phyloP scores from a whole-genome alignment of 2,329 filamentous ascomycete species.

The Botryosphaeria dothidea region DNA sequence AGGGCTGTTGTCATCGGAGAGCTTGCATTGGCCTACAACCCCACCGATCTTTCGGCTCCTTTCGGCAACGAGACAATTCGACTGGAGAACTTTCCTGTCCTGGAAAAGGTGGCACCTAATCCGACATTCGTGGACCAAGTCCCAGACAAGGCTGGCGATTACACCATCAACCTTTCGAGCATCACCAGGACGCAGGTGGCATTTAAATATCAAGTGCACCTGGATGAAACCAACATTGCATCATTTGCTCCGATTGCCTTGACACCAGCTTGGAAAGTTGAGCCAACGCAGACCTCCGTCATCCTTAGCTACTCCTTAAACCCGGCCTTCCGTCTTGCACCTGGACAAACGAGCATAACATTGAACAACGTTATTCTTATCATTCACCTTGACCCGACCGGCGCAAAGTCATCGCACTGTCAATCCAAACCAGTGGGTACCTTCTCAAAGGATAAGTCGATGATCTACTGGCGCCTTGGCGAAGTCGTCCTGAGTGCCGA shows the following conservation, averaged over 20 bases:
- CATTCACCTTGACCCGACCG: constrained; percentile 64
- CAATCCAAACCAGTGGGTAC: constrained; percentile 80
- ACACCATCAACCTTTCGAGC: constrained; percentile 71
- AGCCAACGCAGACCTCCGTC: constrained; percentile 81
- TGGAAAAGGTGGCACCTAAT: constrained; percentile 93
- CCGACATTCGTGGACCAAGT: constrained; percentile 81
- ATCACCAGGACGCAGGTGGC: constrained; percentile 74
- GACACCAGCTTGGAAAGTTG: constrained; percentile 77
- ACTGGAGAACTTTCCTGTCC: constrained; percentile 81
- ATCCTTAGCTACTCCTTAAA: constrained; percentile 85
- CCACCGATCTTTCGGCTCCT: constrained; percentile 47
- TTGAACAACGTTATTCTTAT: constrained; percentile 76
- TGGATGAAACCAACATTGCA: constrained; percentile 59
- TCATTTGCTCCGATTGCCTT: constrained; percentile 72
- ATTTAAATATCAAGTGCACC: constrained; percentile 89
- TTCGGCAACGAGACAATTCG: constrained; percentile 66
- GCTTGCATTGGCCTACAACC: constrained; percentile 82
- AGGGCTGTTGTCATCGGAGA: constrained; percentile 80
- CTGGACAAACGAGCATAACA: constrained; percentile 49
- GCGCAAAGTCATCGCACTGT: constrained; percentile 63
- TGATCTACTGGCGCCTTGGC: constrained; percentile 79
- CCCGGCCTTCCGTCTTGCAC: constrained; percentile 57
- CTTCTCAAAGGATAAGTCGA: constrained; percentile 72
- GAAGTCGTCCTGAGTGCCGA: constrained; percentile 68
- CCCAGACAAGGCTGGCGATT: constrained; percentile 72